Percentiles rank a stretch among this genome's conserved stretches.
phyloP scores from a whole-genome alignment of 805 yeast genomes.

The Vanderwaltozyma polyspora region DNA sequence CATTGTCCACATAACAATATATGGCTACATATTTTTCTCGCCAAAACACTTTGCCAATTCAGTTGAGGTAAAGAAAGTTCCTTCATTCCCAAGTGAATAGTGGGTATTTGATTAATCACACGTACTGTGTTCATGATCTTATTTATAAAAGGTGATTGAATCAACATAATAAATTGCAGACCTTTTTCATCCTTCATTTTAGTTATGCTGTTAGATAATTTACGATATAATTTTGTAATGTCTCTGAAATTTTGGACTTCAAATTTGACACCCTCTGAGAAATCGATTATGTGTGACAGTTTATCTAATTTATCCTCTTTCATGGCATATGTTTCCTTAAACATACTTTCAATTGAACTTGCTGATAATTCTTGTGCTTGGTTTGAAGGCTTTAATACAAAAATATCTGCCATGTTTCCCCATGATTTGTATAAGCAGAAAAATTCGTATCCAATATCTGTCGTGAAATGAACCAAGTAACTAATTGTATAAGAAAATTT shows the following conservation, averaged over 20 bases:
- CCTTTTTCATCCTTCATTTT: slow-evolving; percentile 57
- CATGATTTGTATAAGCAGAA: slow-evolving; percentile 58
- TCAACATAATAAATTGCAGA: slow-evolving; percentile 47
- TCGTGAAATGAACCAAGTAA: slow-evolving; percentile 55
- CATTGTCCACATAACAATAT: slow-evolving; percentile 64
- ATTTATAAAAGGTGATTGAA: slow-evolving; percentile 59
- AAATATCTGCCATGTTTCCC: slow-evolving; percentile 39
- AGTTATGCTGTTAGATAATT: slow-evolving; percentile 41
- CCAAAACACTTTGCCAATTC: slow-evolving; percentile 67
- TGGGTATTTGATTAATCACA: slow-evolving; percentile 46
- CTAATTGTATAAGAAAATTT: slow-evolving; percentile 46
- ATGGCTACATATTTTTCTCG: slow-evolving; percentile 57
- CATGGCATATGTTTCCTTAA: slow-evolving; percentile 39
- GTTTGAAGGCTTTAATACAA: slow-evolving; percentile 56
- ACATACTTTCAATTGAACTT: slow-evolving; percentile 35
- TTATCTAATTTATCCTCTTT: slow-evolving; percentile 37
- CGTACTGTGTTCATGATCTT: slow-evolving; percentile 38
- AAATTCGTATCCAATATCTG: slow-evolving; percentile 62
- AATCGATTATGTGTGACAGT: slow-evolving; percentile 38
- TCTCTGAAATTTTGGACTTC: slow-evolving; percentile 46
- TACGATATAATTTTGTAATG: slow-evolving; percentile 42
- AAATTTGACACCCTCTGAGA: slow-evolving; percentile 43
- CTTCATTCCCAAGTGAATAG: slow-evolving; percentile 46
- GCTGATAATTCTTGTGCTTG: slow-evolving; percentile 40
- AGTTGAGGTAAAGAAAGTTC: slow-evolving; percentile 58